Evolutionary conservation across 495 filamentous ascomycete genomes (phyloP).

Genomic region (Hamigera avellanea): DNA sequence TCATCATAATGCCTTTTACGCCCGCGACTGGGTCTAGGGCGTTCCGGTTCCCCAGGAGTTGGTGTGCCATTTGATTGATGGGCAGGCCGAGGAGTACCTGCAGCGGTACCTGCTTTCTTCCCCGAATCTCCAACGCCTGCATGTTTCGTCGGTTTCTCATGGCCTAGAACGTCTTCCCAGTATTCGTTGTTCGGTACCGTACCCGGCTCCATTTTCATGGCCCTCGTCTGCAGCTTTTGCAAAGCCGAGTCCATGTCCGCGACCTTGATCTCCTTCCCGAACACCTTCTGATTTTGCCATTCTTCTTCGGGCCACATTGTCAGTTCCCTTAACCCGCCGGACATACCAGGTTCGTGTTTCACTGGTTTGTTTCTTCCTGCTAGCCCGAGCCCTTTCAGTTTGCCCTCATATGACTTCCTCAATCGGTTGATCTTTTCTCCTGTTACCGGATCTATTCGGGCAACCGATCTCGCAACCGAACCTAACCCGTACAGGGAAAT

Average conservation of each 20-base stretch:
- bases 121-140: conserved; percentile 14
- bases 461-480: conserved; percentile 49
- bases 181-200: conserved; percentile 42
- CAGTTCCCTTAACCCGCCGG: conserved; percentile 31
- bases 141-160: conserved; percentile 40
- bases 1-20: conserved; percentile 62
- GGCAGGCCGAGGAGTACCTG: conserved; percentile 15
- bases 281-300: conserved; percentile 51
- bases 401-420: conserved; percentile 63
- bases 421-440: conserved; percentile 65
- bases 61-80: conserved; percentile 21
- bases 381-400: conserved; percentile 49
- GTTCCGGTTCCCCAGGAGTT: conserved; percentile 24
- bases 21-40: conserved; percentile 43
- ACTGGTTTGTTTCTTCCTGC: conserved; percentile 52
- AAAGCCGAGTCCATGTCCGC: conserved; percentile 33
- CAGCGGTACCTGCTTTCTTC: conserved; percentile 26
- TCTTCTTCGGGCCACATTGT: conserved; percentile 53
- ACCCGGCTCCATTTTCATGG: conserved; percentile 47
- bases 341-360: conserved; percentile 32
- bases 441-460: conserved; percentile 49
- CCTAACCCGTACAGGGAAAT: conserved; percentile 51
- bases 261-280: conserved; percentile 44
- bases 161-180: conserved; percentile 47
- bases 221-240: conserved; percentile 34